Conservation (phyloP, 2,329 filamentous ascomycete genomes). For the Ophiocordyceps australis region DNA sequence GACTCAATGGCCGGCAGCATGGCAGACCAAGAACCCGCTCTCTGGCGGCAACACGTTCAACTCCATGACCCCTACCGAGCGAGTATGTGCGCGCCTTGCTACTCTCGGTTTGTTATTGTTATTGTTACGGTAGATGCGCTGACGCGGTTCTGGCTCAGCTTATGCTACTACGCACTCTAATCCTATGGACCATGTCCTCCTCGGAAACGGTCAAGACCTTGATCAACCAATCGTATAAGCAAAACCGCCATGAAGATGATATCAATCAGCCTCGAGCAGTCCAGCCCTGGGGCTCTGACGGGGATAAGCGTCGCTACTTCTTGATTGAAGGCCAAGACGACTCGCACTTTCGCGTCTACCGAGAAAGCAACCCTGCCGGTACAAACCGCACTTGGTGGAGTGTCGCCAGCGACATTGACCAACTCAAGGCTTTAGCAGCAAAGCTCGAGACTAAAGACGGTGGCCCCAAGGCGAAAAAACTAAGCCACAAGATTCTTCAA, state of each 20-base stretch:
- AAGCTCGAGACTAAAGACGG: slow-evolving; percentile 64
- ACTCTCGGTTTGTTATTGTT: no score
- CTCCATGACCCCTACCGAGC: slow-evolving; percentile 61
- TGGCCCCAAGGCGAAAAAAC: slow-evolving; percentile 59
- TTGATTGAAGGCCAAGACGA: slow-evolving; percentile 88
- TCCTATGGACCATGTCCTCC: slow-evolving; percentile 76
- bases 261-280: slow-evolving; percentile 76
- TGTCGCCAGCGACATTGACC: slow-evolving; percentile 78
- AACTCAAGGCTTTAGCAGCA: slow-evolving; percentile 55
- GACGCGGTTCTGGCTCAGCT: slow-evolving; percentile 34
- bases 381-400: slow-evolving; percentile 77
- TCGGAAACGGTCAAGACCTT: slow-evolving; percentile 68
- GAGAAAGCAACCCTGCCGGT: slow-evolving; percentile 72
- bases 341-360: slow-evolving; percentile 82
- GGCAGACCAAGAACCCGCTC: slow-evolving; percentile 71
- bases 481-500: slow-evolving; percentile 59
- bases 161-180: slow-evolving; percentile 61
- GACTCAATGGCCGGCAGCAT: slow-evolving; percentile 71
- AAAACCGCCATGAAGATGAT: slow-evolving; percentile 62
- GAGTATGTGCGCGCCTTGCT: slow-evolving; percentile 32
- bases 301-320: slow-evolving; percentile 84
- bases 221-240: slow-evolving; percentile 79
- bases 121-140: no score
- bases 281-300: slow-evolving; percentile 79
- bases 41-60: slow-evolving; percentile 66